phyloP scores from a whole-genome alignment of 169 alveolate species.

The Eimeria necatrix region DNA sequence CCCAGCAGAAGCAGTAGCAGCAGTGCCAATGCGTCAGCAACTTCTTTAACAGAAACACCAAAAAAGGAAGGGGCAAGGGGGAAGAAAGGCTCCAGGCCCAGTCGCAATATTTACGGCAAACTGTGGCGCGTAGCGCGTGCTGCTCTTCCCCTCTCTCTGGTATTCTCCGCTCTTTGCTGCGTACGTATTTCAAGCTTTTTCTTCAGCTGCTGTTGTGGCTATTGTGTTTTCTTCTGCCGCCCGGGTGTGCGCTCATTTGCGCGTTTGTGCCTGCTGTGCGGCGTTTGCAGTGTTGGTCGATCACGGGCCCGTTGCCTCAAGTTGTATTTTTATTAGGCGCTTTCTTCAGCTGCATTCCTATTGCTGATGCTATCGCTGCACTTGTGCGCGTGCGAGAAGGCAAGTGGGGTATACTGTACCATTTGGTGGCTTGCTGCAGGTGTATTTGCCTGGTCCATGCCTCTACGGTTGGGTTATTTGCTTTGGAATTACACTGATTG shows the following conservation, averaged over 20 bases:
- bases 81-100: background rate
- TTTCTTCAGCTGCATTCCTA: constrained; percentile 36
- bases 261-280: background rate
- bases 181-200: background rate
- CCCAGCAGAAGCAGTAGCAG: constrained; percentile 9
- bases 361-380: background rate
- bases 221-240: background rate
- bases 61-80: background rate
- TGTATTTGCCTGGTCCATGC: no score
- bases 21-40: background rate
- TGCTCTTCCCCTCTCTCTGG: background rate
- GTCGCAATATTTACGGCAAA: constrained; percentile 2
- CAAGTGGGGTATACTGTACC: background rate
- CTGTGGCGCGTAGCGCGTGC: background rate
- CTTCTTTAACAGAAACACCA: background rate
- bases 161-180: background rate
- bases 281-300: constrained; percentile 26
- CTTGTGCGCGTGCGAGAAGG: constrained; percentile 41
- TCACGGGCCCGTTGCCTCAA: constrained; percentile 41
- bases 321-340: background rate
- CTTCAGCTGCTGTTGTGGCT: background rate
- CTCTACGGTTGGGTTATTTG: background rate
- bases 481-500: background rate
- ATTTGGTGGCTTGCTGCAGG: background rate
- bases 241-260: background rate